These are phyloP conservation scores for Apiospora arundinis DNA, from an alignment of 2,329 filamentous ascomycete genomes.

Conservation along the genomic window DNA sequence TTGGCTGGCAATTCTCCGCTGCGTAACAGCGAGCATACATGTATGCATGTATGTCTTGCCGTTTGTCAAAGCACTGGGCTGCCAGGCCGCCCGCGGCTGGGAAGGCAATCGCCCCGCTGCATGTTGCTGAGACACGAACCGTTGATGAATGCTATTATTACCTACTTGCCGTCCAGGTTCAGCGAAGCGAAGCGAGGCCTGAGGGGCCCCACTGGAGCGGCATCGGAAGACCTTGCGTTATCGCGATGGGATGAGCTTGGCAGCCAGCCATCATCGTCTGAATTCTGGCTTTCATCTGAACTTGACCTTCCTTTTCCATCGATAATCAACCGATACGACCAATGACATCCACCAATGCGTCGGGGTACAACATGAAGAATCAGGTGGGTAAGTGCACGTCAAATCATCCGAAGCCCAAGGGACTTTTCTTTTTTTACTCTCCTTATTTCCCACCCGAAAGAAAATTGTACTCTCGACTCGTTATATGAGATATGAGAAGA, in stretches of 20 bases:
- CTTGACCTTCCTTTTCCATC: not conserved
- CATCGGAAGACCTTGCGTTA: not conserved
- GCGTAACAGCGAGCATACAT: not conserved
- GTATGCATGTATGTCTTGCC: not conserved
- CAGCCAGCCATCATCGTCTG: not conserved
- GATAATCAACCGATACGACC: no score
- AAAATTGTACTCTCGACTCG: not conserved
- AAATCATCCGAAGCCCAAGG: not conserved
- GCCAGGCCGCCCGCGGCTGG: not conserved
- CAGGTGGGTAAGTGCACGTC: not conserved
- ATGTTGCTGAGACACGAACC: not conserved
- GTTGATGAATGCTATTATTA: not conserved
- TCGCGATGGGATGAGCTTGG: not conserved
- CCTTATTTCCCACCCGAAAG: no score
- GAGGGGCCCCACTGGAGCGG: not conserved
- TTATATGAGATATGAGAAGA: no score
- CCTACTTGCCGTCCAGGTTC: not conserved
- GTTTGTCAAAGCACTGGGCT: not conserved
- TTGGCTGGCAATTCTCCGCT: not conserved
- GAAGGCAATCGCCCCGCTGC: not conserved
- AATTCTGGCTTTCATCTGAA: not conserved
- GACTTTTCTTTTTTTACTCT: not conserved
- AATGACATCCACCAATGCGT: not conserved
- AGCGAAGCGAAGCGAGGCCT: not conserved
- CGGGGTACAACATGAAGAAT: no score